Evolutionary conservation across 805 yeast genomes (phyloP).

Genomic region (Torulaspora delbrueckii): DNA sequence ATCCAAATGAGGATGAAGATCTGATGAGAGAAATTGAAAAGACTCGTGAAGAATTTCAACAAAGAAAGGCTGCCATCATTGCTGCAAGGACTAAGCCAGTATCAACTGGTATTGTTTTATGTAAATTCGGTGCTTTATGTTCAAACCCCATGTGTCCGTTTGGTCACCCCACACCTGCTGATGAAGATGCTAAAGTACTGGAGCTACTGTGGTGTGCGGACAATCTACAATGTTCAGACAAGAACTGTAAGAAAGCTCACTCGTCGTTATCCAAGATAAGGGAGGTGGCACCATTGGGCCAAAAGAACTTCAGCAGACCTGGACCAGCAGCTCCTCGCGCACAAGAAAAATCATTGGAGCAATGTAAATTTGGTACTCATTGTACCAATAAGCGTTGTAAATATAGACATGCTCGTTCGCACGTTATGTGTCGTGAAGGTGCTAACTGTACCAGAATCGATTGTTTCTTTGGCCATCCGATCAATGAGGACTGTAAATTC

Average conservation of each 20-base stretch:
- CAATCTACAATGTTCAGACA: constrained; percentile 59
- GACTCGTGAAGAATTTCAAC: constrained; percentile 48
- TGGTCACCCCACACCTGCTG: constrained; percentile 90
- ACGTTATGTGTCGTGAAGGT: constrained; percentile 77
- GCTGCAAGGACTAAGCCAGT: constrained; percentile 36
- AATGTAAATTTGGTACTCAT: constrained; percentile 71
- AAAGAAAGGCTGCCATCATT: constrained; percentile 39
- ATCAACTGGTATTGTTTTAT: constrained; percentile 51
- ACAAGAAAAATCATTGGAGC: constrained; percentile 58
- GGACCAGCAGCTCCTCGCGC: constrained; percentile 18
- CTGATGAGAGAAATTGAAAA: constrained; percentile 64
- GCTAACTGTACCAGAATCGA: constrained; percentile 70
- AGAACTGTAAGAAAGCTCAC: constrained; percentile 68
- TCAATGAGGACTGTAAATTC: constrained; percentile 73
- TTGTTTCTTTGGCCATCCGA: constrained; percentile 79
- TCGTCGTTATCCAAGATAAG: constrained; percentile 62
- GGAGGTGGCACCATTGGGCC: constrained; percentile 34
- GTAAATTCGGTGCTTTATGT: constrained; percentile 75
- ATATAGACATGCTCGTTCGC: constrained; percentile 75
- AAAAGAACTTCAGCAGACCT: constrained; percentile 19
- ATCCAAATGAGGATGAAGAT: constrained; percentile 79
- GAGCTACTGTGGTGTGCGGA: constrained; percentile 71
- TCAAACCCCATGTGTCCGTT: constrained; percentile 76
- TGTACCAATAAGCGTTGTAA: constrained; percentile 79
- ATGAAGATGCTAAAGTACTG: constrained; percentile 63